These are phyloP conservation scores for Cladosporium sp. DNA, from an alignment of 2,329 filamentous ascomycete genomes.

Conservation along the genomic window DNA sequence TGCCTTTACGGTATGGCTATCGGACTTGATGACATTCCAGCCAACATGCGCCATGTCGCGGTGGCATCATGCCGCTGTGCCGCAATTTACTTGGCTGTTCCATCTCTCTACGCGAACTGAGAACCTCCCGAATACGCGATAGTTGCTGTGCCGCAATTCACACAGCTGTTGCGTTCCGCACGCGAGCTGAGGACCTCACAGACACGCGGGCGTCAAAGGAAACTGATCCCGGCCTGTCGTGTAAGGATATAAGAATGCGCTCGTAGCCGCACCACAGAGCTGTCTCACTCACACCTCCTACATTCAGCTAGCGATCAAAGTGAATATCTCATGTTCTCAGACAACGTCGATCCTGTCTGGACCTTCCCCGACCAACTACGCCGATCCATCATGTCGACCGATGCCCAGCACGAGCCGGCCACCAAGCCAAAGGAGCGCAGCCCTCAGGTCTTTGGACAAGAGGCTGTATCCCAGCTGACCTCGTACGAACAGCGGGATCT, in stretches of 20 bases:
- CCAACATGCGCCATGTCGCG: not conserved
- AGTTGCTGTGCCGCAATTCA: not conserved
- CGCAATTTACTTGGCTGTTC: not conserved
- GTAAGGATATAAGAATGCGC: not conserved
- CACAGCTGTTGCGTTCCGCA: not conserved
- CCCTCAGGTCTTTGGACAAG: not conserved
- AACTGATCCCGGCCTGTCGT: not conserved
- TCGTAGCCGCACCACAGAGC: not conserved
- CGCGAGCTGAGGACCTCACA: not conserved
- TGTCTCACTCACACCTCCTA: not conserved
- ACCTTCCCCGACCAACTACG: not conserved
- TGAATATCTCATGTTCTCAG: not conserved
- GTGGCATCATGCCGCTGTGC: not conserved
- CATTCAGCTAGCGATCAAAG: not conserved
- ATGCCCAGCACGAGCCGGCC: not conserved
- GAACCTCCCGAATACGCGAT: too few species aligned
- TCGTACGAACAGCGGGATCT: constrained; percentile 3
- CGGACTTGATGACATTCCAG: not conserved
- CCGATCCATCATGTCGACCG: not conserved
- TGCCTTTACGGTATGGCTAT: not conserved
- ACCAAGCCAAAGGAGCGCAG: not conserved
- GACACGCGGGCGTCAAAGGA: not conserved
- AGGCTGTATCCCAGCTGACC: not conserved
- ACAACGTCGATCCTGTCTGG: not conserved
- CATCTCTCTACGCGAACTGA: not conserved